Conservation (phyloP, 805 yeast species). For the Candida broadrunensis region DNA sequence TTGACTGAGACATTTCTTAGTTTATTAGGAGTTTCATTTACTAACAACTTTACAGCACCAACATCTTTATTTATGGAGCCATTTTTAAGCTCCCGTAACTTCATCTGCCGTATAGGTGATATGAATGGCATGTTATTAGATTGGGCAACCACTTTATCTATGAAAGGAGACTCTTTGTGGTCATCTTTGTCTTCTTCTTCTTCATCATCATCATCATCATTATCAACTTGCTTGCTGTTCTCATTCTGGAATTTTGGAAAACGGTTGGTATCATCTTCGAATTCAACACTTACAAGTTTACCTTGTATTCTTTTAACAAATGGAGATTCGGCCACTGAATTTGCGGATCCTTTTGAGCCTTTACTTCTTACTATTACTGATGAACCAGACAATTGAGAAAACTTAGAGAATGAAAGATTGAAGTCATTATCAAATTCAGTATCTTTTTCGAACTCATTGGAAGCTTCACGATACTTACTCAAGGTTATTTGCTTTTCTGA, state of each 20-base stretch:
- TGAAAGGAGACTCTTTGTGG: slow-evolving; percentile 5
- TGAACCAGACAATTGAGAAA: slow-evolving; percentile 28
- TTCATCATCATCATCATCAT: slow-evolving; percentile 1
- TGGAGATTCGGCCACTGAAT: slow-evolving; percentile 20
- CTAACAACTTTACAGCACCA: neutral
- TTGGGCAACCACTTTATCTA: neutral
- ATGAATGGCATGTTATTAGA: neutral
- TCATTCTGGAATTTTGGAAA: too few relatives aligned
- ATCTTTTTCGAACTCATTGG: neutral
- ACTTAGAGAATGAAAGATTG: slow-evolving; percentile 35
- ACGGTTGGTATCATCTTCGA: slow-evolving; percentile 4
- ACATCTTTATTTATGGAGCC: too few relatives aligned
- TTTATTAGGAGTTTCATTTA: slow-evolving; percentile 14
- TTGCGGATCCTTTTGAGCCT: slow-evolving; percentile 1
- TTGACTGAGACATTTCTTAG: slow-evolving; percentile 30
- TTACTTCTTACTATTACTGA: slow-evolving; percentile 11
- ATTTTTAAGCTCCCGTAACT: too few relatives aligned
- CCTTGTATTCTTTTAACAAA: slow-evolving; percentile 26
- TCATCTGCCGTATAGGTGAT: neutral
- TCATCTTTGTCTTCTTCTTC: slow-evolving; percentile 3
- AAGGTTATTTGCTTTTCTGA: neutral
- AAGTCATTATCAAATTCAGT: slow-evolving; percentile 17
- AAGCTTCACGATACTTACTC: neutral
- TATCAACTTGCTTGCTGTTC: neutral
- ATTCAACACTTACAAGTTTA: slow-evolving; percentile 10